phyloP scores from a whole-genome alignment of 1,139 yeast species.

The Geotrichum bryndzae region DNA sequence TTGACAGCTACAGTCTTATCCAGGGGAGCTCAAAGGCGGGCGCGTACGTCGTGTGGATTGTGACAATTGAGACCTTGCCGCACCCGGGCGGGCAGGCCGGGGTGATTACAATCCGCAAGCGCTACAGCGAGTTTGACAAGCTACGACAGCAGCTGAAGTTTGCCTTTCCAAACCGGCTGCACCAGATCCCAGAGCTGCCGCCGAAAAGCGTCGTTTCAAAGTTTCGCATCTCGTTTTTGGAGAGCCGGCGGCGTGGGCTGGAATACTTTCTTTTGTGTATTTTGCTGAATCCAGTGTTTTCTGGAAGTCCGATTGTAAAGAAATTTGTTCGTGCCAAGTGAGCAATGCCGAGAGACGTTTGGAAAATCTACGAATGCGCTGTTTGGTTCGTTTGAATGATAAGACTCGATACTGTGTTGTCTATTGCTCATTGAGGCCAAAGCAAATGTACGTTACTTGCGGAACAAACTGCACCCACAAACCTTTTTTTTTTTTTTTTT shows the following conservation, averaged over 20 bases:
- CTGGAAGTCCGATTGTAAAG: slow-evolving; percentile 44
- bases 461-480: background rate
- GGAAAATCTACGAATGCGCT: background rate
- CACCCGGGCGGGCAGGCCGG: slow-evolving; percentile 35
- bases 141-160: slow-evolving; percentile 43
- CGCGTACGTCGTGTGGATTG: slow-evolving; percentile 41
- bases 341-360: background rate
- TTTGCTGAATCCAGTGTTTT: slow-evolving; percentile 57
- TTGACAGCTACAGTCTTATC: slow-evolving; percentile 40
- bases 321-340: slow-evolving; percentile 39
- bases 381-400: background rate
- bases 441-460: background rate
- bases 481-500: too few relatives aligned
- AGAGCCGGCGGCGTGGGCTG: slow-evolving; percentile 56
- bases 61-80: slow-evolving; percentile 32
- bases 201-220: slow-evolving; percentile 54
- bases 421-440: background rate
- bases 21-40: slow-evolving; percentile 34
- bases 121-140: slow-evolving; percentile 59
- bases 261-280: slow-evolving; percentile 70
- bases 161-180: slow-evolving; percentile 38
- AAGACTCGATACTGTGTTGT: background rate
- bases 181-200: slow-evolving; percentile 58
- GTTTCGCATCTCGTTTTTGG: slow-evolving; percentile 53
- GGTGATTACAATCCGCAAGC: slow-evolving; percentile 47